phyloP scores from a whole-genome alignment of 202 grass and related monocot species.

The Digitaria exilis region DNA sequence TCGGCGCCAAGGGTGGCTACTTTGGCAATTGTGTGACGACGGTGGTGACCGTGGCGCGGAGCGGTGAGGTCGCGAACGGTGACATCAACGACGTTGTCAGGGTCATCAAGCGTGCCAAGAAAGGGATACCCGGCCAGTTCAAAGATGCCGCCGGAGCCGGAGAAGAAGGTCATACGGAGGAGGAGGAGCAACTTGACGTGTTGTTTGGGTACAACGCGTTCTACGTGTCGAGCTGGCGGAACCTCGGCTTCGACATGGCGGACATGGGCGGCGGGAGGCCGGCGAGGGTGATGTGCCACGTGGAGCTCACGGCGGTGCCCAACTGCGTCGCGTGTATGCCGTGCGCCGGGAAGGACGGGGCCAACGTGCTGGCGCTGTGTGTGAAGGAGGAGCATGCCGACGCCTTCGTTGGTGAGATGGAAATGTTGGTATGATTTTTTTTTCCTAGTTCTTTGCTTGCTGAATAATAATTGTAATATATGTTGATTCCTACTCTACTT shows the following conservation, averaged over 20 bases:
- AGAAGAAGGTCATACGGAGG: no score
- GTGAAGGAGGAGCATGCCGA: conserved; percentile 18
- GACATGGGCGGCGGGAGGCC: conserved; percentile 14
- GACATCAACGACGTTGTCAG: no score
- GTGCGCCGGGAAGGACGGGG: background rate
- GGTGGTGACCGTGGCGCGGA: no score
- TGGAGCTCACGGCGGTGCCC: background rate
- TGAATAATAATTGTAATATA: no score
- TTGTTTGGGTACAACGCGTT: background rate
- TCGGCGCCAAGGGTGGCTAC: background rate
- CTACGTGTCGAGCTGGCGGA: background rate
- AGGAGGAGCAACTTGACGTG: no score
- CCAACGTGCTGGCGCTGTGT: conserved; percentile 22
- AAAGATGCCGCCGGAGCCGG: no score
- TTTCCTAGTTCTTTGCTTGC: no score
- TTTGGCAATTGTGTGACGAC: background rate
- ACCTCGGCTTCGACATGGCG: conserved; percentile 2
- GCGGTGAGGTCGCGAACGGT: no score
- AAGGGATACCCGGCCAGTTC: no score
- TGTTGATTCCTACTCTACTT: no score
- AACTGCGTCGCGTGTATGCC: background rate
- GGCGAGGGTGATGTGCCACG: background rate
- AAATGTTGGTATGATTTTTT: no score
- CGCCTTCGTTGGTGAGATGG: background rate
- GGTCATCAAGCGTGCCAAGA: no score